Percentiles rank a stretch among this genome's conserved stretches.
Conservation (phyloP, 2,329 filamentous ascomycete genomes). For the Claviceps pazoutovae region DNA sequence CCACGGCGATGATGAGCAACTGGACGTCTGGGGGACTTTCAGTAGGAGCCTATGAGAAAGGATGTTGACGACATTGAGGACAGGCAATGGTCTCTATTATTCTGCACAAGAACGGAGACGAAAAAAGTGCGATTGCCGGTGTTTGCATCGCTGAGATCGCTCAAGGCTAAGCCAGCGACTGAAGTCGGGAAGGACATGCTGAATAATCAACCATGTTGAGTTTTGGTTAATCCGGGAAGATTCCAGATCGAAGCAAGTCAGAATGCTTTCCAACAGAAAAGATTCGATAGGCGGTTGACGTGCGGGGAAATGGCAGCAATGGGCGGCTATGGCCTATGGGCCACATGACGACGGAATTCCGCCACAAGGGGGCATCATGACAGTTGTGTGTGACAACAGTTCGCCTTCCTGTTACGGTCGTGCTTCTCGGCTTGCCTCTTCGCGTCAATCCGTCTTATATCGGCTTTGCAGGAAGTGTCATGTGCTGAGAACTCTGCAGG, state of each 20-base stretch:
- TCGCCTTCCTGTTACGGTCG: no score
- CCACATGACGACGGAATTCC: no score
- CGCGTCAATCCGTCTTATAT: no score
- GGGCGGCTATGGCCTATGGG: not conserved
- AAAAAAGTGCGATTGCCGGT: not conserved
- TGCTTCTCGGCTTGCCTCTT: no score
- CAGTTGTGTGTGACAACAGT: no score
- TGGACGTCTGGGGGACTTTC: slow-evolving; percentile 21
- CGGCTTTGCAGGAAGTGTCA: no score
- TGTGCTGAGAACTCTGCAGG: not conserved
- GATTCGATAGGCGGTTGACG: not conserved
- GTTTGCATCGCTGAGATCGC: slow-evolving; percentile 27
- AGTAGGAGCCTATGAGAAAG: not conserved
- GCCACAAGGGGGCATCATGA: no score
- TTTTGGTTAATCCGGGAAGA: not conserved
- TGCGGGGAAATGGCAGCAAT: not conserved
- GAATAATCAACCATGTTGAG: not conserved
- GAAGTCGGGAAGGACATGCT: slow-evolving; percentile 19
- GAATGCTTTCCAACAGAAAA: not conserved
- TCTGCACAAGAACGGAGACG: not conserved
- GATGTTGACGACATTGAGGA: not conserved
- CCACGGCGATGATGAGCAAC: slow-evolving; percentile 31
- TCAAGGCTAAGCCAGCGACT: slow-evolving; percentile 26
- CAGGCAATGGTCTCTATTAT: not conserved
- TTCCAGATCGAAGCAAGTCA: not conserved